Evolutionary conservation across 1,139 yeast genomes (phyloP).

Genomic region (Taphrina wiesneri): DNA sequence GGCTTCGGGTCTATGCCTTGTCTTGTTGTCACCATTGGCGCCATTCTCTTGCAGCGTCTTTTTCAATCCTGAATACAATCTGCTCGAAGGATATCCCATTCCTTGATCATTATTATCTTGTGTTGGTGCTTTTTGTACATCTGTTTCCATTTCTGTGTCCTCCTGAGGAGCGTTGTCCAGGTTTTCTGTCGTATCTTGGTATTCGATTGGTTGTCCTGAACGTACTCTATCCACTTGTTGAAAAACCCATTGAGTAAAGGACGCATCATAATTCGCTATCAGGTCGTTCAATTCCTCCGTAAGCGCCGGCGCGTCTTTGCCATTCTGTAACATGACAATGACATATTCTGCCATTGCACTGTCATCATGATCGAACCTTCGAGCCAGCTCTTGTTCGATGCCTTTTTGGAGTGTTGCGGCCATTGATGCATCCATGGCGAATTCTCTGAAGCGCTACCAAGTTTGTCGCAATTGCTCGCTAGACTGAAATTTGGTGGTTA

Average conservation of each 20-base stretch:
- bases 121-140: not conserved
- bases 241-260: slow-evolving; percentile 23
- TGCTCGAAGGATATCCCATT: slow-evolving; percentile 26
- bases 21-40: not conserved
- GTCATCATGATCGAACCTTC: slow-evolving; percentile 23
- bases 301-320: slow-evolving; percentile 27
- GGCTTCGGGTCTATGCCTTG: slow-evolving; percentile 20
- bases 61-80: slow-evolving; percentile 13
- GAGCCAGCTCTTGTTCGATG: slow-evolving; percentile 14
- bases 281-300: slow-evolving; percentile 27
- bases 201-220: slow-evolving; percentile 2
- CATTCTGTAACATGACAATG: slow-evolving; percentile 32
- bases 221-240: slow-evolving; percentile 8
- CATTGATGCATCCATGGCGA: slow-evolving; percentile 14
- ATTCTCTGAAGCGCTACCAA: not conserved
- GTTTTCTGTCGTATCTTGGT: not conserved
- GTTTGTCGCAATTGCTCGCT: not conserved
- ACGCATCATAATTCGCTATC: slow-evolving; percentile 22
- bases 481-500: no score
- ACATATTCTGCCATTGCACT: slow-evolving; percentile 28
- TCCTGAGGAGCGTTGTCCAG: slow-evolving; percentile 2
- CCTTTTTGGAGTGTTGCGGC: slow-evolving; percentile 13
- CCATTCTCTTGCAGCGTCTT: slow-evolving; percentile 30
- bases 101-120: not conserved
- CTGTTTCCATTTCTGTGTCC: slow-evolving; percentile 19